These are phyloP conservation scores for Aspergillus uvarum DNA, from an alignment of 2,329 filamentous ascomycete species.

Conservation along the genomic window DNA sequence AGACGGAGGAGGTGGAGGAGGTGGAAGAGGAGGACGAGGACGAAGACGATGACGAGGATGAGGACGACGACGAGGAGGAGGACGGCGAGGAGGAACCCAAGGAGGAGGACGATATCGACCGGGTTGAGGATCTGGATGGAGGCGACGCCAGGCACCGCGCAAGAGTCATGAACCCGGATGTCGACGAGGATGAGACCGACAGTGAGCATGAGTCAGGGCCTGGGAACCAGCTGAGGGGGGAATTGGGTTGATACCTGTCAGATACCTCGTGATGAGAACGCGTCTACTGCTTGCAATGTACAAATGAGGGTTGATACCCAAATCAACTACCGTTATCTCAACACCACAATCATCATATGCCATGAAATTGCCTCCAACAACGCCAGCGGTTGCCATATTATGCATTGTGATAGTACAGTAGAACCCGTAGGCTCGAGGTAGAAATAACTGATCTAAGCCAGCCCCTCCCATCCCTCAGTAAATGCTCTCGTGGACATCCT, in stretches of 20 bases:
- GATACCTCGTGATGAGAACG: neutral
- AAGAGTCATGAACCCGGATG: conserved; percentile 32
- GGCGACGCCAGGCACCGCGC: conserved; percentile 21
- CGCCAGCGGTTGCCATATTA: neutral
- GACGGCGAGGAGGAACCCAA: conserved; percentile 27
- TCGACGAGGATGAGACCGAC: conserved; percentile 31
- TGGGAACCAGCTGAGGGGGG: conserved; percentile 32
- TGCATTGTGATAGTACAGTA: conserved; percentile 3
- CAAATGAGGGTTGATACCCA: neutral
- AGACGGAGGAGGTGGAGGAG: conserved; percentile 25
- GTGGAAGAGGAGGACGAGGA: conserved; percentile 24
- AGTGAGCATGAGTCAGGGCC: conserved; percentile 32
- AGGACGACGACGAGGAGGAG: conserved; percentile 27
- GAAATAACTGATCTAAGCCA: neutral
- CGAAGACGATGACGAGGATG: conserved; percentile 27
- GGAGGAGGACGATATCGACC: conserved; percentile 37
- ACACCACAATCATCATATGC: neutral
- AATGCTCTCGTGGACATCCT: neutral
- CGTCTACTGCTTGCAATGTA: neutral
- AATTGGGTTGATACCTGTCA: conserved; percentile 21
- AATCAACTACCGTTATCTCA: neutral
- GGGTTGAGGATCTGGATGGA: conserved; percentile 39
- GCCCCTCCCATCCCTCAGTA: neutral
- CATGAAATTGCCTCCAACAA: neutral
- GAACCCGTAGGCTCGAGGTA: neutral